Conservation (phyloP, 1,284 basidiomycete species). For the Thelephora terrestris region DNA sequence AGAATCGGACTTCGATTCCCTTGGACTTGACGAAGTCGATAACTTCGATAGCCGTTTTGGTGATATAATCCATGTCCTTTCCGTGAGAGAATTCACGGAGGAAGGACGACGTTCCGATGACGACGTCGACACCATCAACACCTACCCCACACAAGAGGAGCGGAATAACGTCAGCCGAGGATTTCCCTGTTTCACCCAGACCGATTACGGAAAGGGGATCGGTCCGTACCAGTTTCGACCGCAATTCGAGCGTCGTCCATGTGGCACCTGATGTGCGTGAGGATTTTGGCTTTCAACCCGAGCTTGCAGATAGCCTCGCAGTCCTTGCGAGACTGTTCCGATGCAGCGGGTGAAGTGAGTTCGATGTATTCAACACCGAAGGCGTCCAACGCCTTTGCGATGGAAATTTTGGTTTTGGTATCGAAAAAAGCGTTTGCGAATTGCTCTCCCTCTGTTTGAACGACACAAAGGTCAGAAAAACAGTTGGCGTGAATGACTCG, state of each 20-base stretch:
- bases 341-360: slow-evolving; percentile 96
- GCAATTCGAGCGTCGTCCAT: slow-evolving; percentile 99
- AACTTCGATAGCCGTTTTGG: slow-evolving; percentile 97
- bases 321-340: slow-evolving; percentile 86
- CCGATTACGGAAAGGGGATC: slow-evolving; percentile 3
- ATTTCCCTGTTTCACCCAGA: slow-evolving; percentile 3
- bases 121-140: slow-evolving; percentile 98
- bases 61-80: slow-evolving; percentile 99
- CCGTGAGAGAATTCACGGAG: slow-evolving; percentile 99
- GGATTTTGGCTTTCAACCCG: slow-evolving; percentile 92
- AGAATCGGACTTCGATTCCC: slow-evolving; percentile 98
- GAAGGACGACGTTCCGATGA: slow-evolving; percentile 99
- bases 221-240: slow-evolving; percentile 82
- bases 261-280: slow-evolving; percentile 99
- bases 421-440: slow-evolving; percentile 99
- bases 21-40: slow-evolving; percentile 99
- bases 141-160: slow-evolving; percentile 35
- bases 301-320: slow-evolving; percentile 99
- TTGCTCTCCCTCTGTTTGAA: slow-evolving; percentile 84
- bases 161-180: not conserved
- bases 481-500: not conserved
- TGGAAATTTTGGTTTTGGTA: slow-evolving; percentile 99
- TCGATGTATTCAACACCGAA: slow-evolving; percentile 99
- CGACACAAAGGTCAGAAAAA: slow-evolving; percentile 4
- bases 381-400: slow-evolving; percentile 93